Conservation (phyloP, 805 yeast species). For the Wickerhamomyces queroliae region DNA sequence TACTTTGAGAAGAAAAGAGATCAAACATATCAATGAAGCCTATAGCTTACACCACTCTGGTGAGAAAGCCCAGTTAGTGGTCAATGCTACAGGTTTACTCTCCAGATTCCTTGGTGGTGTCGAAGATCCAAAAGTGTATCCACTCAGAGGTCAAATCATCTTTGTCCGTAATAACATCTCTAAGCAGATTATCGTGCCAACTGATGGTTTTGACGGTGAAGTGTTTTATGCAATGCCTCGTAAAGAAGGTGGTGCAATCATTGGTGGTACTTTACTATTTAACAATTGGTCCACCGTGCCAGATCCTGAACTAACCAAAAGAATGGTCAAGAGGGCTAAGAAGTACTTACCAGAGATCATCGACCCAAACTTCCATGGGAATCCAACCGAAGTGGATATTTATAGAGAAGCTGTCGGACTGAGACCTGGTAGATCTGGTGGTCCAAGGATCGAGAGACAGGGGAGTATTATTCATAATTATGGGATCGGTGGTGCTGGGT, state of each 20-base stretch:
- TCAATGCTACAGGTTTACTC: slow-evolving; percentile 54
- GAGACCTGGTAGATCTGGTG: slow-evolving; percentile 61
- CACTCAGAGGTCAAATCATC: slow-evolving; percentile 56
- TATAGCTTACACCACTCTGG: slow-evolving; percentile 32
- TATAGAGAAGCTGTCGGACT: slow-evolving; percentile 53
- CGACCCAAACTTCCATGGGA: slow-evolving; percentile 24
- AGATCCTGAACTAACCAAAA: slow-evolving; percentile 39
- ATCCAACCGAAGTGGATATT: slow-evolving; percentile 36
- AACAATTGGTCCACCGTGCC: slow-evolving; percentile 27
- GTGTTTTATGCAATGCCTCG: slow-evolving; percentile 60
- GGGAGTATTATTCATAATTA: slow-evolving; percentile 50
- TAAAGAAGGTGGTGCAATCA: slow-evolving; percentile 64
- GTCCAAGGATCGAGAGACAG: slow-evolving; percentile 46
- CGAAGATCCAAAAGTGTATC: slow-evolving; percentile 36
- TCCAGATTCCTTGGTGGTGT: slow-evolving; percentile 41
- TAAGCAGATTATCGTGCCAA: slow-evolving; percentile 26
- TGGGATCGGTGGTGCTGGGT: slow-evolving; percentile 76
- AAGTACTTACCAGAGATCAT: slow-evolving; percentile 25
- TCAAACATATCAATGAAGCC: slow-evolving; percentile 45
- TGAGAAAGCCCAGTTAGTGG: slow-evolving; percentile 38
- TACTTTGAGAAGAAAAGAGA: slow-evolving; percentile 33
- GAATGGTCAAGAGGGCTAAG: slow-evolving; percentile 31
- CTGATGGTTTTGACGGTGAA: slow-evolving; percentile 34
- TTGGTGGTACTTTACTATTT: slow-evolving; percentile 47
- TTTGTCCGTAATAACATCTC: slow-evolving; percentile 25